Evolutionary conservation across 768 basidiomycete genomes (phyloP), one percentile per base, ranked within the genome.

Genomic region (Xerocomellus amylosporus): DNA sequence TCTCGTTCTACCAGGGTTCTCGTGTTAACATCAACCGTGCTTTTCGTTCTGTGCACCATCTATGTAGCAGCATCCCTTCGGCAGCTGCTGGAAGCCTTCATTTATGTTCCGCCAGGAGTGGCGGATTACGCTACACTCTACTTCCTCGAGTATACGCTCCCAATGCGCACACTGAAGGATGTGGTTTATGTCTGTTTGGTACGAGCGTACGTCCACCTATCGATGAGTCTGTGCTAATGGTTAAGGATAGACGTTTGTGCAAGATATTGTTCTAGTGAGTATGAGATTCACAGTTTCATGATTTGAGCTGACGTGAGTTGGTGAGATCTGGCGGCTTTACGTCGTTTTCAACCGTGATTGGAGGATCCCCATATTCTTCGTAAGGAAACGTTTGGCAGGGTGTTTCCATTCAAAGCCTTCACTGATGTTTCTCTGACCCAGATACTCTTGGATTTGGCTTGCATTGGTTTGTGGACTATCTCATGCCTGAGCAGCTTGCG

Each of bases 261-360:
- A 61, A 49, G 60, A 61, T 33, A 53, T 61, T 22, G 36, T 61
- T 33, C 40, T 62, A 10, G 60, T 61, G 37, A 54, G 60, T 24
- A 13, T 13, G 34, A 37, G 8, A 13, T 5, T 26, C 2, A 5
- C 22, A 8, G 3, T 36, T 26, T 45, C 49, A n/a, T 38, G 8
- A 24, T 12, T 20, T 13, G 7, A 8, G 6, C 44, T 53, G 6
- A 53, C 28, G 2, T 22, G 20, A 15, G 9, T 9, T 12, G 28
- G 17, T 53, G 9, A 66, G 57, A 47, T 65, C 20, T 66, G 65
- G 65, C 54, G 65, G 5, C 54, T 66, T 22, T 64, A 66, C 39
- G 20, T 64, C 30, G 65, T 66, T 33, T 66, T 55, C 22, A 47
- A 49, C 34, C 55, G 51, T 22, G 55, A 61, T 45, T 66, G 65